Conservation (phyloP, 1,139 yeast species). For the Suzukiozyma palmioleophila region DNA sequence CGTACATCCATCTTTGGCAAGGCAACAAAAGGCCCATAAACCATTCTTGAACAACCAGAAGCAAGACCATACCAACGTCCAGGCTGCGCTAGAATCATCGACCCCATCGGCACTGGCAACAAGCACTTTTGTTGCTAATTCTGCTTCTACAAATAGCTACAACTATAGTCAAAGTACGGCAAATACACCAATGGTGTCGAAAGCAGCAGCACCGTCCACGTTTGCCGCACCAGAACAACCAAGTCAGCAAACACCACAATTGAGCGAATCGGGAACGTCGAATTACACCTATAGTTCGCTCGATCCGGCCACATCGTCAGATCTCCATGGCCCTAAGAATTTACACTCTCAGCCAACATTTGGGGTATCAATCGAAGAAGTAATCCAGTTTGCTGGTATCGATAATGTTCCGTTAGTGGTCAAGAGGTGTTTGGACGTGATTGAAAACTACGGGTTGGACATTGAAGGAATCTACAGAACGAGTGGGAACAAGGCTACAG, state of each 20-base stretch:
- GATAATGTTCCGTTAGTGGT: constrained; percentile 92
- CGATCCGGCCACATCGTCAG: constrained; percentile 34
- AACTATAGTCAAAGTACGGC: too few species aligned
- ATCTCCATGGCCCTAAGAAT: constrained; percentile 42
- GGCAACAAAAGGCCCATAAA: constrained; percentile 24
- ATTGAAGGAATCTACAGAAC: constrained; percentile 88
- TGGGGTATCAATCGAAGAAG: constrained; percentile 73
- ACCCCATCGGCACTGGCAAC: background rate
- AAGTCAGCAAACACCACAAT: too few species aligned
- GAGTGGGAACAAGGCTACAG: constrained; percentile 72
- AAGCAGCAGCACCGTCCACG: too few species aligned
- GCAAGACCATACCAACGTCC: constrained; percentile 17
- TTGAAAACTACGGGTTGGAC: constrained; percentile 78
- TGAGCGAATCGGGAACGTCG: background rate
- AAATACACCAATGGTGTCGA: too few species aligned
- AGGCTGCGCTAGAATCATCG: constrained; percentile 8
- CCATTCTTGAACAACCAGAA: constrained; percentile 35
- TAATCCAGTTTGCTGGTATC: constrained; percentile 73
- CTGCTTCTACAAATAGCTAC: too few species aligned
- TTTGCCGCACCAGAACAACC: too few species aligned
- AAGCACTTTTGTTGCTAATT: background rate
- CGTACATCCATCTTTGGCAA: constrained; percentile 67
- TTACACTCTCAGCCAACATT: constrained; percentile 55
- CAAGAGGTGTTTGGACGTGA: constrained; percentile 79
- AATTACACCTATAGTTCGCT: constrained; percentile 25